Base-by-base conservation (phyloP, 2,329 filamentous ascomycete genomes). In the Xylaria sp. region DNA sequence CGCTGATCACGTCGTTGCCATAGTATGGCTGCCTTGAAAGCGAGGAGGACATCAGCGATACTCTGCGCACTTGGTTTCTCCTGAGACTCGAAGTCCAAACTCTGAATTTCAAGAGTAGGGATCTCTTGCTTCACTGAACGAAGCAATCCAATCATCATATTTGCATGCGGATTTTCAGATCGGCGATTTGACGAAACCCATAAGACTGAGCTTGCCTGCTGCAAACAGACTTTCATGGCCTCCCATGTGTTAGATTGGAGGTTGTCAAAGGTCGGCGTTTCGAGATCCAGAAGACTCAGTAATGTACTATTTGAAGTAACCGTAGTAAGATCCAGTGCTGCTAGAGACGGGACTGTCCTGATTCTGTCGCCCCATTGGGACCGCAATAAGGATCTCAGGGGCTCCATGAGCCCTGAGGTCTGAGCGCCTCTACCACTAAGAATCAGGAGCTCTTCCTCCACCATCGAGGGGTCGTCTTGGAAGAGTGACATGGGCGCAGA, bases 11-110 rank as follows among this genome's bases (percentile, higher is more conserved):
- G 49, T 51, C 49, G 49, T 29, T 51, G 49, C 49, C 49, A 51
- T 9, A 51, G 33, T 17, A 20, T 5, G 1, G 27, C 45, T 10
- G 54, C 64, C 20, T 57, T 51, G 20, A 56, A 44, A 7, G 53
- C 47, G 5, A 67, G 47, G 3, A 67, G 47, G 4, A 53, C n/a
- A 33, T 59, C 45, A 1, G 51, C 57, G 2, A 67, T 57, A 33
- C 22, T 39, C 2, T 44, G 42, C 42, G 42, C 42, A 44, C n/a
- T 44, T 6, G n/a, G n/a, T 22, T 6, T n/a, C 13, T 49, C 56
- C 17, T 33, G 33, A 31, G 15, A 2, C 11, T 61, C 59, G 11
- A 62, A 33, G 22, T 31, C 36, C n/a, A 53, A 22, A 27, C 2
- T 42, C 17, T 44, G 20, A 27, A 55, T 6, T 2, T 50, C 45